Percentiles rank a stretch among this genome's conserved stretches.
Conservation (phyloP, 108 stramenopile genomes). For the Pseudonitzschia delicatissima region DNA sequence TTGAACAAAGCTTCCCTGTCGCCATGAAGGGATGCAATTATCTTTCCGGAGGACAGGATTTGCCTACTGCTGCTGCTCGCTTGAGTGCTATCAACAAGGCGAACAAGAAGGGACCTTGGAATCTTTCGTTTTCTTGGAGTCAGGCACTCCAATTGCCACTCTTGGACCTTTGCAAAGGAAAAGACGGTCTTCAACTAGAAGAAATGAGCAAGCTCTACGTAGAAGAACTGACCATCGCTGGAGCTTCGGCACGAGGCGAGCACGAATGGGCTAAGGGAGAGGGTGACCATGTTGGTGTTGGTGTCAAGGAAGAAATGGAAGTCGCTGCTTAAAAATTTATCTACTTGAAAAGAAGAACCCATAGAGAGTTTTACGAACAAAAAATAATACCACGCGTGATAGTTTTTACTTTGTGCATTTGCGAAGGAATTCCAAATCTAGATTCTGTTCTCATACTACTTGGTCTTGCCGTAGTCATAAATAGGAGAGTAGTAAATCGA, state of each 20-base stretch:
- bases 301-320: too few species aligned
- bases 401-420: too few species aligned
- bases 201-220: constrained; percentile 58
- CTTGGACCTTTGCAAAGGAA: constrained; percentile 75
- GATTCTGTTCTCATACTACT: too few species aligned
- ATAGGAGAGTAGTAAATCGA: too few species aligned
- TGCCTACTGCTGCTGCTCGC: constrained; percentile 79
- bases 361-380: too few species aligned
- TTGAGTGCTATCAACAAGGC: constrained; percentile 81
- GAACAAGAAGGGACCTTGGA: constrained; percentile 58
- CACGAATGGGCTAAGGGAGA: constrained; percentile 37
- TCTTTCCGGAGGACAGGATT: constrained; percentile 86
- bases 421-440: too few species aligned
- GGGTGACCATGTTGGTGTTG: constrained; percentile 29
- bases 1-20: constrained; percentile 80
- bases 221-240: constrained; percentile 52
- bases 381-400: too few species aligned
- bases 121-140: constrained; percentile 78
- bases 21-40: constrained; percentile 88
- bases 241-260: constrained; percentile 49
- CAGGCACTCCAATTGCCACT: constrained; percentile 85
- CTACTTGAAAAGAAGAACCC: too few species aligned
- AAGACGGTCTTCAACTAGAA: constrained; percentile 46
- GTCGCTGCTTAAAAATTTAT: constrained; percentile 6
- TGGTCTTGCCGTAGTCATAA: too few species aligned